Percentiles rank a stretch among this genome's conserved stretches.
Conservation (phyloP, 495 filamentous ascomycete species). For the Penicillium robsamsonii region DNA sequence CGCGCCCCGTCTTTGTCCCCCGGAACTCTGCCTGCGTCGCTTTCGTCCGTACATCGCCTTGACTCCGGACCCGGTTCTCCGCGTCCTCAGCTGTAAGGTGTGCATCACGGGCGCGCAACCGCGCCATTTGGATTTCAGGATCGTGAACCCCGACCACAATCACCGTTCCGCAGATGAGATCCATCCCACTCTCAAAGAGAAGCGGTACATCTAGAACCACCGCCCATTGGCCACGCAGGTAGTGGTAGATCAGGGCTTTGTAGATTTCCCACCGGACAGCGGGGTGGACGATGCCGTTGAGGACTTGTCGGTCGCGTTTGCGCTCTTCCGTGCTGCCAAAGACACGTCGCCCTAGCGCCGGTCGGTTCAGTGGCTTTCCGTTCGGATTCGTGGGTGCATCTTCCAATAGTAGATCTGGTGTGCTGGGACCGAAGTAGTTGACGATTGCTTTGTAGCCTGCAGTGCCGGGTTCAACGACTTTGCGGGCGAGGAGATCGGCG, state of each 20-base stretch:
- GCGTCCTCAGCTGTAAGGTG: conserved; percentile 76
- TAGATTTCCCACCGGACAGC: conserved; percentile 77
- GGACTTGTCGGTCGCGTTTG: conserved; percentile 61
- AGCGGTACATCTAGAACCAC: conserved; percentile 92
- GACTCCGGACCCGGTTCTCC: conserved; percentile 73
- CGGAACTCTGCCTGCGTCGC: conserved; percentile 65
- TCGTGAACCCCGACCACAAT: conserved; percentile 80
- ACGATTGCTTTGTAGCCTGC: conserved; percentile 77
- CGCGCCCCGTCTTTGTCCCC: conserved; percentile 53
- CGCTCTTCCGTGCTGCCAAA: conserved; percentile 71
- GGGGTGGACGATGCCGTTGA: conserved; percentile 93
- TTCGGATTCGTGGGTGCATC: conserved; percentile 34
- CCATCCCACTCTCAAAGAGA: conserved; percentile 82
- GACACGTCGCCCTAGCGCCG: conserved; percentile 77
- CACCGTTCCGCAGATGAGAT: conserved; percentile 75
- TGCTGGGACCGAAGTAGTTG: conserved; percentile 70
- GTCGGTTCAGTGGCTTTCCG: conserved; percentile 76
- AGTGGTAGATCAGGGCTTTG: conserved; percentile 59
- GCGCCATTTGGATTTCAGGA: conserved; percentile 71
- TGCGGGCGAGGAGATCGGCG: conserved; percentile 84
- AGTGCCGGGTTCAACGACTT: conserved; percentile 89
- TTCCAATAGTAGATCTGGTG: conserved; percentile 74
- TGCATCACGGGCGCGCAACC: conserved; percentile 68
- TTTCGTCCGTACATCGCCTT: conserved; percentile 82
- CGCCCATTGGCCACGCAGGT: conserved; percentile 72